phyloP scores from a whole-genome alignment of 805 yeast genomes.

The Cyberlindnera amylophila region DNA sequence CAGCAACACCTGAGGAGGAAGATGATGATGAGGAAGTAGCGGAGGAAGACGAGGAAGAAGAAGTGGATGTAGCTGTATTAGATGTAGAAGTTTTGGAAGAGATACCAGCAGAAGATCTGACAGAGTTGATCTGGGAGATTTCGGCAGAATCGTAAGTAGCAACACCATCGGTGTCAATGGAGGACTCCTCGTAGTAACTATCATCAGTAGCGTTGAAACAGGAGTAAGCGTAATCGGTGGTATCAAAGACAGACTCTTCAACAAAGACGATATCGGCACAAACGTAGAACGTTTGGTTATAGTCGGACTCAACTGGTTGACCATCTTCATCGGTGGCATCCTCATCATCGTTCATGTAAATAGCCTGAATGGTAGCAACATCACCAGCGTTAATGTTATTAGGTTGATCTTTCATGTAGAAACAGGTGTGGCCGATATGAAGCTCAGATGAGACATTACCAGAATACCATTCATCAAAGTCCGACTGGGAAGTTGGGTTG shows the following conservation, averaged over 20 bases:
- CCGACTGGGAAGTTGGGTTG: slow-evolving; percentile 37
- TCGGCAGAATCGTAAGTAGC: slow-evolving; percentile 24
- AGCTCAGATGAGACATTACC: slow-evolving; percentile 38
- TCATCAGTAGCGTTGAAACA: slow-evolving; percentile 42
- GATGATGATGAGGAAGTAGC: slow-evolving; percentile 8
- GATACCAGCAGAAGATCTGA: slow-evolving; percentile 20
- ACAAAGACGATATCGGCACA: slow-evolving; percentile 44
- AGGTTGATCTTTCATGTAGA: slow-evolving; percentile 41
- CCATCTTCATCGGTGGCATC: slow-evolving; percentile 20
- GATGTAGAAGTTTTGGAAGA: slow-evolving; percentile 15
- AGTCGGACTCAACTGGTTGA: slow-evolving; percentile 34
- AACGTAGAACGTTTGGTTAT: slow-evolving; percentile 41
- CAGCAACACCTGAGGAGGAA: slow-evolving; percentile 17
- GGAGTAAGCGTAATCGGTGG: slow-evolving; percentile 31
- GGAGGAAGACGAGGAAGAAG: slow-evolving; percentile 17
- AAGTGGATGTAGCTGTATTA: slow-evolving; percentile 11
- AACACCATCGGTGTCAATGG: slow-evolving; percentile 22
- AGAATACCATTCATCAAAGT: slow-evolving; percentile 37
- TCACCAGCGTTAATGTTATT: slow-evolving; percentile 35
- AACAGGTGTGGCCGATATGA: slow-evolving; percentile 45
- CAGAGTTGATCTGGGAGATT: slow-evolving; percentile 15
- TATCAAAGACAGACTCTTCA: slow-evolving; percentile 37
- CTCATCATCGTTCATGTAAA: slow-evolving; percentile 34
- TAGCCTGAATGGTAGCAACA: slow-evolving; percentile 42
- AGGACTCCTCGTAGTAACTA: slow-evolving; percentile 33